phyloP scores from a whole-genome alignment of 306 rosid species.

The Macrotyloma uniflorum region DNA sequence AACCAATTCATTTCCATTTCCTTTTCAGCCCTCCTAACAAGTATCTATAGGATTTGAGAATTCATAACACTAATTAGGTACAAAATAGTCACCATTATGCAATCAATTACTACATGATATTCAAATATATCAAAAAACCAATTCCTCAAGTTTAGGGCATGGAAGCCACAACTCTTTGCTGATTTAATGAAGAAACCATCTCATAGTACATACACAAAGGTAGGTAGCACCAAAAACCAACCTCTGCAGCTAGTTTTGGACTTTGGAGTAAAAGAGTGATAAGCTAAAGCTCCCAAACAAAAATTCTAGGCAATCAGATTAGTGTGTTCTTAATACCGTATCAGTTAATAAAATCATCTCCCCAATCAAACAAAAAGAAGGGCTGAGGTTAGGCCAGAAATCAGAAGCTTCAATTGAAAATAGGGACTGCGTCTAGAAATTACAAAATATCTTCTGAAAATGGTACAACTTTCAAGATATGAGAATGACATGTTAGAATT shows the following conservation, averaged over 20 bases:
- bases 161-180: neutral
- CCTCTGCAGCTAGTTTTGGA: constrained; percentile 3
- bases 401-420: constrained; percentile 2
- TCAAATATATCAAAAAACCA: neutral
- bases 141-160: neutral
- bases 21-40: constrained; percentile 7
- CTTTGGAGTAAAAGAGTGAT: neutral
- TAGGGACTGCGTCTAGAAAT: neutral
- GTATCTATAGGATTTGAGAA: neutral
- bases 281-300: constrained; percentile 14
- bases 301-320: neutral
- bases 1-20: neutral
- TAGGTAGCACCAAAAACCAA: constrained; percentile 10
- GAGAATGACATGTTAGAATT: neutral
- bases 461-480: neutral
- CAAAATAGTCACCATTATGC: neutral
- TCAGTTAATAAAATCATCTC: constrained; percentile 16
- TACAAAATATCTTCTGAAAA: neutral
- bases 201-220: neutral
- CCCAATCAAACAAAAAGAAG: constrained; percentile 22
- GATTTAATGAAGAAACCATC: neutral
- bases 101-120: neutral
- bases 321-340: neutral
- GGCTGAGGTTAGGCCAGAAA: constrained; percentile 6
- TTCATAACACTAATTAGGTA: neutral